Percentiles rank a stretch among this genome's conserved stretches.
Evolutionary conservation across 495 filamentous ascomycete species (phyloP).

Genomic region (Neurospora discreta): DNA sequence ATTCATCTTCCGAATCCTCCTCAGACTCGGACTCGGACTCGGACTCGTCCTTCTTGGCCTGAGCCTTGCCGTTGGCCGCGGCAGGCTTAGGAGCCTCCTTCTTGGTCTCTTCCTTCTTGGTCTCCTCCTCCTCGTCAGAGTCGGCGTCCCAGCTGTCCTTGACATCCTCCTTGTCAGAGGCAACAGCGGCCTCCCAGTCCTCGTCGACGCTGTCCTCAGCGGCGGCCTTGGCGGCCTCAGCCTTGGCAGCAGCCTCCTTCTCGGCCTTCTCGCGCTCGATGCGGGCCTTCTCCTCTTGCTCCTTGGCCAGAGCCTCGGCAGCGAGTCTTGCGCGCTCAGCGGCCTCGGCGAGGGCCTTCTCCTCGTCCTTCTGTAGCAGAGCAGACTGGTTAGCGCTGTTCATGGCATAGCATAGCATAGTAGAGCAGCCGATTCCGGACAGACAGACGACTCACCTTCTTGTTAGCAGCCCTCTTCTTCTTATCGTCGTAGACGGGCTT

Average conservation of each 20-base stretch:
- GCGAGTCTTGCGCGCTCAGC: slow-evolving; percentile 53
- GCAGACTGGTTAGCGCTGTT: not conserved
- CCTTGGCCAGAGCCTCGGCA: slow-evolving; percentile 54
- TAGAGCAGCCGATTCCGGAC: not conserved
- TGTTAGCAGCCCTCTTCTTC: slow-evolving; percentile 62
- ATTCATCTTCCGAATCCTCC: slow-evolving; percentile 38
- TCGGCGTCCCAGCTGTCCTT: slow-evolving; percentile 95
- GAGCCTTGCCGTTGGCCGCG: slow-evolving; percentile 19
- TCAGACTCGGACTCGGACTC: slow-evolving; percentile 20
- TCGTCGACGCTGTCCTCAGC: slow-evolving; percentile 53
- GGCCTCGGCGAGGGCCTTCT: slow-evolving; percentile 58
- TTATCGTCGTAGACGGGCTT: slow-evolving; percentile 54
- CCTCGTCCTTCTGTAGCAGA: slow-evolving; percentile 49
- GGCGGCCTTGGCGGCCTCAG: slow-evolving; percentile 39
- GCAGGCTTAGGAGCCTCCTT: slow-evolving; percentile 23
- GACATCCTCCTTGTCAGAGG: slow-evolving; percentile 57
- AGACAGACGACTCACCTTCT: slow-evolving; percentile 50
- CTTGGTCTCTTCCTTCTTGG: slow-evolving; percentile 16
- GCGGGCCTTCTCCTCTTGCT: slow-evolving; percentile 41
- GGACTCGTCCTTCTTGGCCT: slow-evolving; percentile 6
- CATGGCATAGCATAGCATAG: not conserved
- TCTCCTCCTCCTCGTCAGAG: slow-evolving; percentile 59
- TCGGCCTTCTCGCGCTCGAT: slow-evolving; percentile 39
- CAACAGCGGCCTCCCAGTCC: slow-evolving; percentile 83
- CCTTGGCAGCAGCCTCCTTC: slow-evolving; percentile 46